Percentiles rank a stretch among this genome's conserved stretches.
phyloP scores from a whole-genome alignment of 2,329 filamentous ascomycete genomes.

The Aureobasidium sp. region DNA sequence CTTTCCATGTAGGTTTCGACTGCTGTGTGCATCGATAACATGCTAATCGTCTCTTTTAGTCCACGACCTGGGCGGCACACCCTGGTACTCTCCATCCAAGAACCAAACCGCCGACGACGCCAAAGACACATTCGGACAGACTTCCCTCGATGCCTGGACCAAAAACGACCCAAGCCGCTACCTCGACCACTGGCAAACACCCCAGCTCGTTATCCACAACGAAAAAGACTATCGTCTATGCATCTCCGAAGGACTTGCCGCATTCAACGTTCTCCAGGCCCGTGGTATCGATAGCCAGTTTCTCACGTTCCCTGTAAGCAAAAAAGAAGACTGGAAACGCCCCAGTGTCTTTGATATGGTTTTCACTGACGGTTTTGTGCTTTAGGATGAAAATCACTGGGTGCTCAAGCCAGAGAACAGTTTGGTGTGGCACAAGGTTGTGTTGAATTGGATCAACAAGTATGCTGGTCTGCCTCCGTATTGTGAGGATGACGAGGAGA shows the following conservation, averaged over 20 bases:
- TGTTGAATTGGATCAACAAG: constrained; percentile 68
- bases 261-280: constrained; percentile 79
- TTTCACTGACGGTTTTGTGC: background rate
- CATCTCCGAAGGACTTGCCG: constrained; percentile 73
- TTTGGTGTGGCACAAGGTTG: constrained; percentile 80
- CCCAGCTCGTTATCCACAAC: constrained; percentile 83
- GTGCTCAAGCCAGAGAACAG: constrained; percentile 89
- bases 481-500: constrained; percentile 27
- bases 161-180: constrained; percentile 52
- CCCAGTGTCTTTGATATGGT: background rate
- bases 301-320: constrained; percentile 60
- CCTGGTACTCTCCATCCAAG: constrained; percentile 39
- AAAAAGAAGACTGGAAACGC: too few species aligned
- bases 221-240: constrained; percentile 85
- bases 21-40: too few species aligned
- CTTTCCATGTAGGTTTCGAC: constrained; percentile 35
- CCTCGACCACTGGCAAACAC: constrained; percentile 69
- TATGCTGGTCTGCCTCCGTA: constrained; percentile 47
- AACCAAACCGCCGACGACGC: constrained; percentile 15
- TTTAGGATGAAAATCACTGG: constrained; percentile 65
- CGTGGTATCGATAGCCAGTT: constrained; percentile 69
- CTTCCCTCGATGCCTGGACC: constrained; percentile 41
- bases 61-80: constrained; percentile 44
- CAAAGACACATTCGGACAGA: constrained; percentile 16
- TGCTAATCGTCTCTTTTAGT: background rate